Evolutionary conservation across 805 yeast genomes (phyloP), one percentile per base, ranked within the genome.

Genomic region (Metschnikowia peoriensis): DNA sequence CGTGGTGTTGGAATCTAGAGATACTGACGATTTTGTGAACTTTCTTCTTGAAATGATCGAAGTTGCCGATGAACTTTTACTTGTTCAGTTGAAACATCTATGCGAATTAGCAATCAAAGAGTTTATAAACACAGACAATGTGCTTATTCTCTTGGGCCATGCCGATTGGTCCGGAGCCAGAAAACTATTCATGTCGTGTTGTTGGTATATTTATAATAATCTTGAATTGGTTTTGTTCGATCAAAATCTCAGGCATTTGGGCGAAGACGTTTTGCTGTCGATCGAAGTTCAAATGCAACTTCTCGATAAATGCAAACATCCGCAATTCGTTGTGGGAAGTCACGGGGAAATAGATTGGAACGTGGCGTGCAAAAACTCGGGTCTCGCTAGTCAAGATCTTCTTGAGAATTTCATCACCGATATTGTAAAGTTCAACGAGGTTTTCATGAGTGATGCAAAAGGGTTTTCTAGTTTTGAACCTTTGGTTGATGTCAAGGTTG

Each of bases 131-230:
- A 68, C 82, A 10, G 88, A 86, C 16, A 88, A 87, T 60, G 89
- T 86, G 0, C 68, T 82, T 11, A 52, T 76, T 0, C 62, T 90
- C 12, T 61, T 88, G 12, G 68, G 76, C 11, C 84, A 84, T 60
- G 78, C 96, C 0, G 76, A 76, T 44, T 60, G 69, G 16, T 69
- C 77, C 44, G 66, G 77, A 17, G 87, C 90, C 7, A 64, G 68
- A 11, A 80, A 84, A 57, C 66, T 91, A 38, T 74, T 82, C 54
- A 74, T 76, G 46, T 79, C 81, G 49, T 82, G 96, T 62, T 70
- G 85, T 28, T 84, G 89, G 85, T 87, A 80, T 58, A 73, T 89
- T 11, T 83, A 80, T 57, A 76, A 80, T 56, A 89, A 89, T 63
- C 68, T 88, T 50, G 90, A 84, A 32, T 62, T 82, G 3, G 61